Conservation (phyloP, 1,284 basidiomycete species). For the Rhodotorula sp. region DNA sequence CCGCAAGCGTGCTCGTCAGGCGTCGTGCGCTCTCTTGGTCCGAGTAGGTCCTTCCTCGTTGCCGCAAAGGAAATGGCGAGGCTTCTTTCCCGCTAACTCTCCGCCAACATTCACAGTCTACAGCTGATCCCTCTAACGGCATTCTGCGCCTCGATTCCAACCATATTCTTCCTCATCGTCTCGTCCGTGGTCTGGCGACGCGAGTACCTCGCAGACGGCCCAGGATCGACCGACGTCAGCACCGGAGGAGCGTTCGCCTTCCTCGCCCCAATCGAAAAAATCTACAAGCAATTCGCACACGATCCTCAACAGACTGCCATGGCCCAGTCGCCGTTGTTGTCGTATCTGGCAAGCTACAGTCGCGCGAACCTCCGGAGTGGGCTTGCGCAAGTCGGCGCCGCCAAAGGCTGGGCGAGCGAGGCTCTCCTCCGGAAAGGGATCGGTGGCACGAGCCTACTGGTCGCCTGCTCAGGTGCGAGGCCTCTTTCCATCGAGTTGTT, state of each 20-base stretch:
- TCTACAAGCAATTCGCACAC: background rate
- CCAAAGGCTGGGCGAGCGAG: slow-evolving; percentile 34
- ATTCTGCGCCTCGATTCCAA: slow-evolving; percentile 30
- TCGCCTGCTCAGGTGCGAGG: slow-evolving; percentile 27
- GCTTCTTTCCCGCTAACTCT: background rate
- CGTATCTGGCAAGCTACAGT: slow-evolving; percentile 8
- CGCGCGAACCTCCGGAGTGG: slow-evolving; percentile 18
- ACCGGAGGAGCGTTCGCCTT: background rate
- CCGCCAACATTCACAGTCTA: background rate
- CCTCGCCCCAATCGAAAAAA: slow-evolving; percentile 2
- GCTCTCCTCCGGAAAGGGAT: slow-evolving; percentile 30
- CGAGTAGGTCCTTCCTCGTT: background rate
- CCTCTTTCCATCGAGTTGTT: too few relatives aligned
- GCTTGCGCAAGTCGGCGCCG: slow-evolving; percentile 16
- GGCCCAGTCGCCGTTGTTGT: background rate
- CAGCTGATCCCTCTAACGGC: slow-evolving; percentile 25
- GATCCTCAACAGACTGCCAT: background rate
- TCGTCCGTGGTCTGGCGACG: slow-evolving; percentile 26
- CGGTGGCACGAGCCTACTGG: slow-evolving; percentile 23
- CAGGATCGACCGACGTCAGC: background rate
- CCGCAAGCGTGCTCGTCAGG: background rate
- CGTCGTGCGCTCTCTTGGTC: background rate
- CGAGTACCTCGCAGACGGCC: slow-evolving; percentile 22
- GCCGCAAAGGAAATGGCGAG: too few relatives aligned
- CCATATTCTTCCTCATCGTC: slow-evolving; percentile 29